Evolutionary conservation across 1,139 yeast genomes (phyloP).

Genomic region (Scheffersomyces illinoinensis): DNA sequence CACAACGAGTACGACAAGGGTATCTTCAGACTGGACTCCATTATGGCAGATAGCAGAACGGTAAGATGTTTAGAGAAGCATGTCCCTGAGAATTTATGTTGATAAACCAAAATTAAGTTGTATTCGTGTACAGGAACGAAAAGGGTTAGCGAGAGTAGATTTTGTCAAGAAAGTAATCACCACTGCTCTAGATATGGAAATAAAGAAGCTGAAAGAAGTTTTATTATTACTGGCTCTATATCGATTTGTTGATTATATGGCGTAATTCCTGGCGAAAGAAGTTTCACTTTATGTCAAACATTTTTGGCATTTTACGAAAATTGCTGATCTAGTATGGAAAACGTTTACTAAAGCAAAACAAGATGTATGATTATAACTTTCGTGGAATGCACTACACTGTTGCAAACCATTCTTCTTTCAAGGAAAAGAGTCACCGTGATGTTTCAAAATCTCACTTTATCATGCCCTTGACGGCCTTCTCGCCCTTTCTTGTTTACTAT

Average conservation of each 20-base stretch:
- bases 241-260: neutral
- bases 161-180: neutral
- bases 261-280: neutral
- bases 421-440: too few species aligned
- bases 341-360: too few species aligned
- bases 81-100: neutral
- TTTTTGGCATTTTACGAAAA: too few species aligned
- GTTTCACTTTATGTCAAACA: too few species aligned
- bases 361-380: too few species aligned
- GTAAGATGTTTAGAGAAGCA: neutral
- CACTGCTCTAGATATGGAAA: too few species aligned
- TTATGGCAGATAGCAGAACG: constrained; percentile 8
- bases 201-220: too few species aligned
- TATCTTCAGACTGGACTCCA: constrained; percentile 42
- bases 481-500: neutral
- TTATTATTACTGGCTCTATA: neutral
- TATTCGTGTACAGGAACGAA: neutral
- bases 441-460: too few species aligned
- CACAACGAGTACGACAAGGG: constrained; percentile 87
- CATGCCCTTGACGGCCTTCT: too few species aligned
- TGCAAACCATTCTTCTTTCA: too few species aligned
- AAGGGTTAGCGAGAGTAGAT: neutral
- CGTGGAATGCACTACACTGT: too few species aligned
- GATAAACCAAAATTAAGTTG: neutral
- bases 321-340: too few species aligned